phyloP scores from a whole-genome alignment of 331 rosid genomes.

The Dryas integrifolia region DNA sequence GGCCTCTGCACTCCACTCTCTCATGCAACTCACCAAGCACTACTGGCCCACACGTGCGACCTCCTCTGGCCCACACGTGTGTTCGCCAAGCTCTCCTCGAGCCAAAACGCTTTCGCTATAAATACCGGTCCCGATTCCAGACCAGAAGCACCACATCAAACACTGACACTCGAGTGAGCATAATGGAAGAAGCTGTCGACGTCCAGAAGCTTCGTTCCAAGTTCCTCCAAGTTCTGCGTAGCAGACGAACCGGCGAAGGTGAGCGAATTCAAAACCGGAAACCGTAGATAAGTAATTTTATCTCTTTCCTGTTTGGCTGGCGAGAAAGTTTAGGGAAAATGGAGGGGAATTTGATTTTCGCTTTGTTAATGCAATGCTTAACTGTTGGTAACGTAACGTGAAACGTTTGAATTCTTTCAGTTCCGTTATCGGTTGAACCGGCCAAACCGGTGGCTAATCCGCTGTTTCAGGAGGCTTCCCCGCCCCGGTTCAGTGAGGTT shows the following conservation, averaged over 20 bases:
- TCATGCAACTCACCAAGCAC: not conserved
- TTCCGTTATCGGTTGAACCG: slow-evolving; percentile 45
- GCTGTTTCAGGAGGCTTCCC: slow-evolving; percentile 45
- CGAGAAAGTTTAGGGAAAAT: not conserved
- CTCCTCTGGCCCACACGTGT: slow-evolving; percentile 30
- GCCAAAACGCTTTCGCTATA: slow-evolving; percentile 16
- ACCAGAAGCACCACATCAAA: not conserved
- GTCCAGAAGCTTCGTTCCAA: slow-evolving; percentile 49
- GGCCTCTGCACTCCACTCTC: slow-evolving; percentile 4
- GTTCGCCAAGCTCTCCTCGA: not conserved
- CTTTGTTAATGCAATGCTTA: not conserved
- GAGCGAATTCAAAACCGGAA: not conserved
- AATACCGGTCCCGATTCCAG: slow-evolving; percentile 11
- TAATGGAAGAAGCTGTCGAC: slow-evolving; percentile 36
- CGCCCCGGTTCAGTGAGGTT: slow-evolving; percentile 48
- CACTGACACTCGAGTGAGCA: not conserved
- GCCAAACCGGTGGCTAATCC: slow-evolving; percentile 56
- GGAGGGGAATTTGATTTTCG: not conserved
- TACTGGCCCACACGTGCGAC: slow-evolving; percentile 31
- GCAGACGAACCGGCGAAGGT: slow-evolving; percentile 57
- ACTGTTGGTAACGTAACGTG: not conserved
- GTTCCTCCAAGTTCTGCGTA: slow-evolving; percentile 47
- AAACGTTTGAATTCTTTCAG: slow-evolving; percentile 35
- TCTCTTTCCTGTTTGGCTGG: slow-evolving; percentile 8
- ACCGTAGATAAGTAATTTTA: not conserved